A percentile compares a stretch with the other conserved stretches of the same genome.
Evolutionary conservation across 1,284 basidiomycete genomes (phyloP).

Genomic region (Pyrrhoderma noxium): DNA sequence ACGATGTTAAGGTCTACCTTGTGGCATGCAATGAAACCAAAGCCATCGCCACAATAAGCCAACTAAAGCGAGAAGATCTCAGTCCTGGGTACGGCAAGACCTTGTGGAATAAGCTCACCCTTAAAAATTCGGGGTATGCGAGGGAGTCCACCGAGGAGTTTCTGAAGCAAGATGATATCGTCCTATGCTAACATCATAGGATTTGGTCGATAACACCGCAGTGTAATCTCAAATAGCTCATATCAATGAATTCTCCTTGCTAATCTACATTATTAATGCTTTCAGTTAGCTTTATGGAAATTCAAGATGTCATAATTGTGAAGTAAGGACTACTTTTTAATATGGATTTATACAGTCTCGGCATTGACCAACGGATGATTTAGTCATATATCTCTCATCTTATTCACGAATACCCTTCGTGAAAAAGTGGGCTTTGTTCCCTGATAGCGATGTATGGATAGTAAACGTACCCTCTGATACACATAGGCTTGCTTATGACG

Average conservation of each 20-base stretch:
- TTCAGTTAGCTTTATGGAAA: constrained; percentile 18
- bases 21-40: constrained; percentile 29
- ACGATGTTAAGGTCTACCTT: constrained; percentile 34
- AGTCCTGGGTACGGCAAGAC: constrained; percentile 22
- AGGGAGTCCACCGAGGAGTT: constrained; percentile 23
- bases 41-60: constrained; percentile 18
- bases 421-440: constrained; percentile 23
- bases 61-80: constrained; percentile 16
- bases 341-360: too few relatives aligned
- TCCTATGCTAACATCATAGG: too few relatives aligned
- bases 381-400: constrained; percentile 29
- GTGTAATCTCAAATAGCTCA: too few relatives aligned
- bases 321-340: too few relatives aligned
- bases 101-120: constrained; percentile 22
- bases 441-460: constrained; percentile 28
- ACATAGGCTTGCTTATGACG: constrained; percentile 3
- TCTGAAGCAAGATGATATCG: constrained; percentile 23
- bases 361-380: too few relatives aligned
- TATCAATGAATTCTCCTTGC: too few relatives aligned
- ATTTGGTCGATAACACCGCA: too few relatives aligned
- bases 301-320: constrained; percentile 24
- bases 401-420: constrained; percentile 27
- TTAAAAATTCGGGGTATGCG: constrained; percentile 19
- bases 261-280: too few relatives aligned
- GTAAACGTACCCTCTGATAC: constrained; percentile 23